Evolutionary conservation across 108 stramenopile genomes (phyloP).

Genomic region (Skeletonema tropicum): DNA sequence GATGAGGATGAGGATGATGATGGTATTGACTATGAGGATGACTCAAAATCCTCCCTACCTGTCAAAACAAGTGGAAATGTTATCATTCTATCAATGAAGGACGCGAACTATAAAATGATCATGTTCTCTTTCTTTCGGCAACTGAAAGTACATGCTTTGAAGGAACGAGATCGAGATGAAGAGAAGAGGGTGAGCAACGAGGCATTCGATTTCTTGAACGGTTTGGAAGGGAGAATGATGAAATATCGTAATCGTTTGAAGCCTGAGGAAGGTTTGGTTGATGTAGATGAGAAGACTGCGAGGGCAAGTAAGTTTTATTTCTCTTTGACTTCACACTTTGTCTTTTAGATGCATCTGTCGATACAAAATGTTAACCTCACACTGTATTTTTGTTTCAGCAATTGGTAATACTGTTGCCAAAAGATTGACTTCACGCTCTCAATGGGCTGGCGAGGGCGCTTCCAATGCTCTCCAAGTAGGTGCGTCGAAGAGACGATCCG

Average conservation of each 20-base stretch:
- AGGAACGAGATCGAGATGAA: not conserved
- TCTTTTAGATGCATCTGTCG: too few species aligned
- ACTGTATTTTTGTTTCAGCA: not conserved
- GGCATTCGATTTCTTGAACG: not conserved
- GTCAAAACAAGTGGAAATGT: not conserved
- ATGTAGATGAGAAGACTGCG: not conserved
- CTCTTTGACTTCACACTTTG: not conserved
- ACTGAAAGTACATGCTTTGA: not conserved
- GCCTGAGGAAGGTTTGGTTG: not conserved
- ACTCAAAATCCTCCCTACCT: not conserved
- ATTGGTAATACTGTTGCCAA: not conserved
- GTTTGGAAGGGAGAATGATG: not conserved
- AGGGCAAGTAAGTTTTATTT: not conserved
- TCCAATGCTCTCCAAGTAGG: not conserved
- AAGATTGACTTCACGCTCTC: not conserved
- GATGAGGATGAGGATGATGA: not conserved
- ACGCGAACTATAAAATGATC: not conserved
- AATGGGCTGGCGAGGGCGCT: not conserved
- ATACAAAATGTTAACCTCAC: not conserved
- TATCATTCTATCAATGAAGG: not conserved
- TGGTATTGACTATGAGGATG: not conserved
- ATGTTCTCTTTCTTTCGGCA: constrained; percentile 4
- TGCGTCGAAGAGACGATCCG: not conserved
- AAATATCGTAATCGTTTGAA: not conserved
- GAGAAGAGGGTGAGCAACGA: not conserved